Conservation (phyloP, 2,329 filamentous ascomycete species). For the Biscogniauxia sp. region DNA sequence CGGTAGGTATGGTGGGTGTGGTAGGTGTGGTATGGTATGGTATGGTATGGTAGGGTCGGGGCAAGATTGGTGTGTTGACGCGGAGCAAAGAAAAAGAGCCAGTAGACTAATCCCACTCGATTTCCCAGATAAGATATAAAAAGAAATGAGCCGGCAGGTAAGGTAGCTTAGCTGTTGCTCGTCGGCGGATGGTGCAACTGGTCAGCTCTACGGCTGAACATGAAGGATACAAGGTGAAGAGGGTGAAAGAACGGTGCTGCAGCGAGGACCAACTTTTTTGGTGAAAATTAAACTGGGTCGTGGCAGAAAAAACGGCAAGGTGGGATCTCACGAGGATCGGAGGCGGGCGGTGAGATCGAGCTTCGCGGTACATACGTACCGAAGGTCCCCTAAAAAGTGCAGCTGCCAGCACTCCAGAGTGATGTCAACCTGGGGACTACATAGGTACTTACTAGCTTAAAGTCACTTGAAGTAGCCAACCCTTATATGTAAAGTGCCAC, state of each 20-base stretch:
- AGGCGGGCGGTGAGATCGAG: constrained; percentile 24
- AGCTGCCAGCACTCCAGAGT: background rate
- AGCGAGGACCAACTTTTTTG: constrained; percentile 14
- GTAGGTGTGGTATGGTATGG: no score
- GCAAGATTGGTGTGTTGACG: background rate
- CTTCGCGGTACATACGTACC: constrained; percentile 3
- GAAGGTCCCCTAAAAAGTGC: background rate
- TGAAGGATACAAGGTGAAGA: background rate
- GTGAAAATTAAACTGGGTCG: constrained; percentile 16
- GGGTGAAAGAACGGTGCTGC: background rate
- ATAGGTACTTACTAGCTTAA: no score
- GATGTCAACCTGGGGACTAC: background rate
- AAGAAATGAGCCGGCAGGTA: background rate
- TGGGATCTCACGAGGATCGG: constrained; percentile 9
- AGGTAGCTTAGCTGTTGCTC: constrained; percentile 1
- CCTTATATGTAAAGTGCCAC: no score
- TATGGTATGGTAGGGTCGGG: background rate
- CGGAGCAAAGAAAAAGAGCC: background rate
- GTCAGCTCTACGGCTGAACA: background rate
- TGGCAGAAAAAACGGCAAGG: constrained; percentile 27
- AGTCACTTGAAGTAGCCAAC: no score
- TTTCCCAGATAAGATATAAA: background rate
- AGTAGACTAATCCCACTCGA: background rate
- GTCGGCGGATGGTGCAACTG: background rate
- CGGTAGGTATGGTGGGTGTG: background rate